These are phyloP conservation scores for Neurospora tetrasperma DNA, from an alignment of 495 filamentous ascomycete genomes.

Conservation along the genomic window DNA sequence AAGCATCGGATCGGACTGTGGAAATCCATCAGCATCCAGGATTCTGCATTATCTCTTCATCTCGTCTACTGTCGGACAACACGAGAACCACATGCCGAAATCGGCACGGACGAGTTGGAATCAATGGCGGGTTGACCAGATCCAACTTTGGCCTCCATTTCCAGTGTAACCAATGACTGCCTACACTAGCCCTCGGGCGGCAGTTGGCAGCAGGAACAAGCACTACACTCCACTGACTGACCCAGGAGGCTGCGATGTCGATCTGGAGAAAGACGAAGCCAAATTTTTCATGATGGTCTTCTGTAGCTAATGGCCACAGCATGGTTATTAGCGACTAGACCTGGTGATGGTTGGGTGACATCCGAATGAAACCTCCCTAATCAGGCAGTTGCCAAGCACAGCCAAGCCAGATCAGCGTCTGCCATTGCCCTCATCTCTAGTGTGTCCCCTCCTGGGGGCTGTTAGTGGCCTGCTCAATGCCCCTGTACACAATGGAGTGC, in stretches of 20 bases:
- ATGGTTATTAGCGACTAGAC: neutral
- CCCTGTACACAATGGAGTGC: neutral
- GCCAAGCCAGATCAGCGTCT: neutral
- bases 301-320: neutral
- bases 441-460: neutral
- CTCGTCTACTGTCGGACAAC: neutral
- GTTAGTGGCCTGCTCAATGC: neutral
- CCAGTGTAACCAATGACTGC: neutral
- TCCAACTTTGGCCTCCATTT: neutral
- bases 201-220: neutral
- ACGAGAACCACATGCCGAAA: neutral
- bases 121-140: neutral
- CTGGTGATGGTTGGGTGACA: neutral
- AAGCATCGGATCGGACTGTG: neutral
- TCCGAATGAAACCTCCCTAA: conserved; percentile 16
- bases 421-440: neutral
- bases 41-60: neutral
- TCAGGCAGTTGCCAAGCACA: conserved; percentile 14
- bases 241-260: neutral
- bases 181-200: neutral
- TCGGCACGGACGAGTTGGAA: neutral
- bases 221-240: neutral
- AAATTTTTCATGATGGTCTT: neutral
- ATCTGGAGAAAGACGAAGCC: neutral
- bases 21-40: too few species aligned